Conservation (phyloP, 805 yeast genomes). For the Brettanomyces custersianus region DNA sequence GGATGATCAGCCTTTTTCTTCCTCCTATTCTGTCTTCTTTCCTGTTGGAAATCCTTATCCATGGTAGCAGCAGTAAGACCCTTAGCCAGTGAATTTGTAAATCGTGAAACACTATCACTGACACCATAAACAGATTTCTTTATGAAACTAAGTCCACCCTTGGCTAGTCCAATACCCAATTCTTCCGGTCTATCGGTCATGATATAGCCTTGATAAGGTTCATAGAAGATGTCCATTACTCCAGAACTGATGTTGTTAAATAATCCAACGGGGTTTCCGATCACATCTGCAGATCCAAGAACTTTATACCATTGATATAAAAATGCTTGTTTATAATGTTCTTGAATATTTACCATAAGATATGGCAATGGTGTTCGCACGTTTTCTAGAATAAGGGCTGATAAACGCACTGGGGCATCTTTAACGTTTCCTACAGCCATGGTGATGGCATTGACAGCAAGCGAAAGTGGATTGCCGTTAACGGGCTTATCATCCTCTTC, state of each 20-base stretch:
- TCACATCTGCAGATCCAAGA: slow-evolving; percentile 89
- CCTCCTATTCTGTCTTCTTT: slow-evolving; percentile 66
- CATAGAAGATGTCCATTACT: slow-evolving; percentile 91
- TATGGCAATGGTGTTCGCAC: slow-evolving; percentile 78
- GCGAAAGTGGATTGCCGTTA: slow-evolving; percentile 59
- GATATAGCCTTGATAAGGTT: slow-evolving; percentile 92
- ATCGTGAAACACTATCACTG: slow-evolving; percentile 85
- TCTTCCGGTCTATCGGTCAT: slow-evolving; percentile 95
- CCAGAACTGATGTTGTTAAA: slow-evolving; percentile 93
- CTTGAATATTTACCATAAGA: slow-evolving; percentile 56
- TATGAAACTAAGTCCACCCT: slow-evolving; percentile 89
- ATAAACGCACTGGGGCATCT: slow-evolving; percentile 89
- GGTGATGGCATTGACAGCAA: slow-evolving; percentile 75
- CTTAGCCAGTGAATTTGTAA: slow-evolving; percentile 91
- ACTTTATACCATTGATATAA: slow-evolving; percentile 87
- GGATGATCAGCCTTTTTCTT: slow-evolving; percentile 81
- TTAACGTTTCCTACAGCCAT: slow-evolving; percentile 97
- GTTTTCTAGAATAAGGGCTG: slow-evolving; percentile 82
- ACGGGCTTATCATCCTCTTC: slow-evolving; percentile 30
- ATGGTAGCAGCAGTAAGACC: slow-evolving; percentile 87
- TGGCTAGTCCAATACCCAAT: slow-evolving; percentile 88
- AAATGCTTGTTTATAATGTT: slow-evolving; percentile 89
- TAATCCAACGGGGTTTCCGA: slow-evolving; percentile 96
- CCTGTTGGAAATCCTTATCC: slow-evolving; percentile 77
- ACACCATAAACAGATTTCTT: slow-evolving; percentile 93